Evolutionary conservation across 78 protist genomes (phyloP).

Genomic region (Dictyostelium firmibasis): DNA sequence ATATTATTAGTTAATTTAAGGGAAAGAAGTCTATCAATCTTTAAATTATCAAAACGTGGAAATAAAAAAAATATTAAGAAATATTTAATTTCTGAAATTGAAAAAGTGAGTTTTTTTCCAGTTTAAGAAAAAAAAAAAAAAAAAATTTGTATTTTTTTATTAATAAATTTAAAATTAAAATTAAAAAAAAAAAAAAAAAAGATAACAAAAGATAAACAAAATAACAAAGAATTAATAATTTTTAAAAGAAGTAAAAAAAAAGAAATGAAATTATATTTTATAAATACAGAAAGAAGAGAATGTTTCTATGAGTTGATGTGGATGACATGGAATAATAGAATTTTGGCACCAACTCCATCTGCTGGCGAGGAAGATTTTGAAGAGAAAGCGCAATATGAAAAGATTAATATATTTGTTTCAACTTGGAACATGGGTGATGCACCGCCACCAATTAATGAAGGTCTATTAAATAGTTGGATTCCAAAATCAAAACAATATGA

Average conservation of each 20-base stretch:
- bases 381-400: slow-evolving; percentile 25
- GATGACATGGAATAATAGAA: slow-evolving; percentile 1
- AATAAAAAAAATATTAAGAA: slow-evolving; percentile 33
- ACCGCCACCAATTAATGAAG: slow-evolving; percentile 61
- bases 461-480: slow-evolving; percentile 32
- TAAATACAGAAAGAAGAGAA: slow-evolving; percentile 49
- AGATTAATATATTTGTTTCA: slow-evolving; percentile 5
- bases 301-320: slow-evolving; percentile 54
- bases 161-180: no score
- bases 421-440: slow-evolving; percentile 87
- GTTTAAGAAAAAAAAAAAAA: no score
- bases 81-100: background rate
- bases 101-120: background rate
- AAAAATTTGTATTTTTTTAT: no score
- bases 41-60: slow-evolving; percentile 34
- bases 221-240: background rate
- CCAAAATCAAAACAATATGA: slow-evolving; percentile 57
- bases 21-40: slow-evolving; percentile 9
- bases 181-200: background rate
- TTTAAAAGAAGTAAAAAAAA: slow-evolving; percentile 2
- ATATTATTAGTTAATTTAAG: slow-evolving; percentile 10
- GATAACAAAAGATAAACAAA: background rate
- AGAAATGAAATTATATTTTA: slow-evolving; percentile 8
- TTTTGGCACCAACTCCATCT: background rate
- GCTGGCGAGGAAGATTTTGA: background rate